Conservation (phyloP, 2,329 filamentous ascomycete genomes). For the Byssothecium circinans region DNA sequence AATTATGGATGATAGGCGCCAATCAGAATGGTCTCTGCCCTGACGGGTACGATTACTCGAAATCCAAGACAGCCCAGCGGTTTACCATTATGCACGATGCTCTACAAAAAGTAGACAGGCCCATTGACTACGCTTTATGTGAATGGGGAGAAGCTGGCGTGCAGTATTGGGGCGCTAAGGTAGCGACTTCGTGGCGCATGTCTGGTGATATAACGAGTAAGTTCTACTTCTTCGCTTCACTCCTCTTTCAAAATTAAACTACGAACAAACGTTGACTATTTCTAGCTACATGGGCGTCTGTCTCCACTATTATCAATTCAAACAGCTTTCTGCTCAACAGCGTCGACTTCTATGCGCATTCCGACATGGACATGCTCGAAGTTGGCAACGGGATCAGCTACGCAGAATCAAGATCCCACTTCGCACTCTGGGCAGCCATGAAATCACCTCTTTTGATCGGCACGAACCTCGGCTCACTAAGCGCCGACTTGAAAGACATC, state of each 20-base stretch:
- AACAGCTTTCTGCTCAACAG: constrained; percentile 22
- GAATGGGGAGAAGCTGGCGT: constrained; percentile 38
- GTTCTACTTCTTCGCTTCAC: not conserved
- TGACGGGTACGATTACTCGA: constrained; percentile 53
- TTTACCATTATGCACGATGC: constrained; percentile 54
- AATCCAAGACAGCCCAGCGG: constrained; percentile 51
- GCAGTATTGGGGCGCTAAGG: constrained; percentile 34
- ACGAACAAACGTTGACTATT: too few species aligned
- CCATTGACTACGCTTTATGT: constrained; percentile 39
- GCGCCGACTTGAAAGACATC: constrained; percentile 44
- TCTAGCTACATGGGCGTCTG: constrained; percentile 18
- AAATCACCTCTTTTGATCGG: constrained; percentile 50
- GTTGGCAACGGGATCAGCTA: constrained; percentile 43
- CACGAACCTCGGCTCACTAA: constrained; percentile 41
- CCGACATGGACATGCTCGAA: constrained; percentile 36
- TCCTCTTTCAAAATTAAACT: not conserved
- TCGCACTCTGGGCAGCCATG: constrained; percentile 47
- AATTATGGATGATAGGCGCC: too few species aligned
- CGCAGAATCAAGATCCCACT: constrained; percentile 39
- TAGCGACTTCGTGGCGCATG: constrained; percentile 37
- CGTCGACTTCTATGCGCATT: constrained; percentile 26
- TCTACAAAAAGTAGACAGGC: constrained; percentile 40
- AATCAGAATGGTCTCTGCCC: too few species aligned
- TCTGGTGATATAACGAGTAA: constrained; percentile 25
- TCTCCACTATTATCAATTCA: constrained; percentile 26